Evolutionary conservation across 371 early-diverging fungal species (phyloP).

Genomic region (Rhizopus stolonifer): DNA sequence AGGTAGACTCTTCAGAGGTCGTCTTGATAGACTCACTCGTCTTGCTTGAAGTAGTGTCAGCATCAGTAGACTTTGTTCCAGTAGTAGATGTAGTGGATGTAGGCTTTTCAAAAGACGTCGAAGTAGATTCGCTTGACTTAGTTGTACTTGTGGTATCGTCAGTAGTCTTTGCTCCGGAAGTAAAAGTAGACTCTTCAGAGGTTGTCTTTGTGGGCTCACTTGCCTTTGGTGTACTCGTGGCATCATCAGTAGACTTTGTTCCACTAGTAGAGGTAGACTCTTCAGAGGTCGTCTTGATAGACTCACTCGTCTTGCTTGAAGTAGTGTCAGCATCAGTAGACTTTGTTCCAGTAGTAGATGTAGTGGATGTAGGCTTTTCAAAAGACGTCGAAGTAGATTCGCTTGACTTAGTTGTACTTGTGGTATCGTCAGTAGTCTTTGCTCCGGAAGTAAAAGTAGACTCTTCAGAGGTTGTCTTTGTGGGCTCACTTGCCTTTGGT

Average conservation of each 20-base stretch:
- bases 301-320: too few relatives aligned
- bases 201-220: neutral
- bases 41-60: conserved; percentile 1
- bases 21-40: neutral
- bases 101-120: conserved; percentile 2
- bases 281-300: neutral
- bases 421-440: too few relatives aligned
- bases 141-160: conserved; percentile 1
- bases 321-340: conserved; percentile 2
- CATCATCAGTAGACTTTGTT: neutral
- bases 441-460: too few relatives aligned
- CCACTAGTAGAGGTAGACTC: conserved; percentile 8
- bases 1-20: conserved; percentile 1
- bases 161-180: too few relatives aligned
- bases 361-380: conserved; percentile 5
- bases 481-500: conserved; percentile 3
- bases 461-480: too few relatives aligned
- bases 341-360: neutral
- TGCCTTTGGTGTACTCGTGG: conserved; percentile 2
- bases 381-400: neutral
- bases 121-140: neutral
- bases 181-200: too few relatives aligned
- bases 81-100: conserved; percentile 7
- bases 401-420: neutral
- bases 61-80: neutral